phyloP scores from a whole-genome alignment of 495 filamentous ascomycete genomes.

The Neurospora terricola region DNA sequence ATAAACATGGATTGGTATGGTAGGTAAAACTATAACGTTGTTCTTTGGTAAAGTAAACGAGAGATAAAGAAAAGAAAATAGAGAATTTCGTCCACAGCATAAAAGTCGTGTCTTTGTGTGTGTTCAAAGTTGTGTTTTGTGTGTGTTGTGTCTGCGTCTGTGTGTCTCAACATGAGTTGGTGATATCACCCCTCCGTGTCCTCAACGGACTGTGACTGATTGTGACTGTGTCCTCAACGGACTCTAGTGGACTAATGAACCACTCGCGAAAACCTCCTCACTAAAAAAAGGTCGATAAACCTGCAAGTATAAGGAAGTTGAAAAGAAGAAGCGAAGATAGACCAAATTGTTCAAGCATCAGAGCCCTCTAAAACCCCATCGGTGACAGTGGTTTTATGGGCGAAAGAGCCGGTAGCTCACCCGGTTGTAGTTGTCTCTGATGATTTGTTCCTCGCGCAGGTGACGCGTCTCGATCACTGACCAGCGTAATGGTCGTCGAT shows the following conservation, averaged over 20 bases:
- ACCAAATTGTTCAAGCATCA: not conserved
- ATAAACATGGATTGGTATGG: not conserved
- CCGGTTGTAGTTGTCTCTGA: conserved; percentile 1
- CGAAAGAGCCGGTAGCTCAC: conserved; percentile 47
- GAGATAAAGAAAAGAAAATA: not conserved
- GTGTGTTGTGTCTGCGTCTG: not conserved
- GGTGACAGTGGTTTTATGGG: conserved; percentile 65
- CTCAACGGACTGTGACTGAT: not conserved
- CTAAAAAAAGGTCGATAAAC: not conserved
- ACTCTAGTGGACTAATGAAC: conserved; percentile 1
- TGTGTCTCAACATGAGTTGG: not conserved
- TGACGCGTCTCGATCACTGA: conserved; percentile 28
- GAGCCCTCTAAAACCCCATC: conserved; percentile 39
- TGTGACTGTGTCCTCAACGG: conserved; percentile 2
- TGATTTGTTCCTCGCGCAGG: conserved; percentile 18
- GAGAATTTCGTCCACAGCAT: conserved; percentile 10
- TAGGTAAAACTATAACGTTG: not conserved
- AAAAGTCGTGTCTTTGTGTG: conserved; percentile 1
- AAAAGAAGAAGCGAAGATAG: not conserved
- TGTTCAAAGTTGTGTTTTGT: not conserved
- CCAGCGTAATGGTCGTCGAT: conserved; percentile 33
- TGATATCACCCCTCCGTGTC: not conserved
- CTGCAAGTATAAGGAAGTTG: not conserved
- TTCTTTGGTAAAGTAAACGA: not conserved
- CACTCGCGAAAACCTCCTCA: not conserved